These are phyloP conservation scores for Allomyces macrogynus DNA, from an alignment of 192 early-diverging fungal genomes.

Conservation along the genomic window DNA sequence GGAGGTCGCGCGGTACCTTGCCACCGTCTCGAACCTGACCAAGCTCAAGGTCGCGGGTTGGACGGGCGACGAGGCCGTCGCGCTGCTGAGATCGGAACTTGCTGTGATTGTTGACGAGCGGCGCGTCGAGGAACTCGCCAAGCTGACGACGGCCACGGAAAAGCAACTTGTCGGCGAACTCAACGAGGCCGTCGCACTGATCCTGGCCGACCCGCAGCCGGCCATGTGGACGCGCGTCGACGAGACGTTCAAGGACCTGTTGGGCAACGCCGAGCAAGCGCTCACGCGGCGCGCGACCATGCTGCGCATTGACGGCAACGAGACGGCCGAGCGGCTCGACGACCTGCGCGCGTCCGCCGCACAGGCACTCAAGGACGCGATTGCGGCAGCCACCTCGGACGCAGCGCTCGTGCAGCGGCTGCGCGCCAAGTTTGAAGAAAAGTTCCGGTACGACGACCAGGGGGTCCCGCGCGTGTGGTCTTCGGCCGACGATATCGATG, in stretches of 20 bases:
- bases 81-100: slow-evolving; percentile 40
- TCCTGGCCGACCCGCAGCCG: slow-evolving; percentile 40
- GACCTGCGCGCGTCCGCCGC: slow-evolving; percentile 47
- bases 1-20: slow-evolving; percentile 25
- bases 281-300: slow-evolving; percentile 1
- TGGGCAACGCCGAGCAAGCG: slow-evolving; percentile 28
- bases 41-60: slow-evolving; percentile 49
- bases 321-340: slow-evolving; percentile 24
- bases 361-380: slow-evolving; percentile 43
- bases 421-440: slow-evolving; percentile 60
- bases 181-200: slow-evolving; percentile 45
- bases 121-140: slow-evolving; percentile 19
- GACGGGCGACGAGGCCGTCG: slow-evolving; percentile 34
- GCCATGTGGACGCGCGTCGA: slow-evolving; percentile 59
- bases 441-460: slow-evolving; percentile 82
- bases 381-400: slow-evolving; percentile 68
- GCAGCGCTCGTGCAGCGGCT: slow-evolving; percentile 63
- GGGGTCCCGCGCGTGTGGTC: slow-evolving; percentile 91
- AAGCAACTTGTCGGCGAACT: slow-evolving; percentile 24
- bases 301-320: slow-evolving; percentile 13
- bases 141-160: slow-evolving; percentile 7
- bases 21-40: slow-evolving; percentile 26
- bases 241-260: slow-evolving; percentile 27
- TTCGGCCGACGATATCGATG: slow-evolving; percentile 86
- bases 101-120: slow-evolving; percentile 30